phyloP scores from a whole-genome alignment of 352 stramenopile species.

The Thraustotheca clavata region DNA sequence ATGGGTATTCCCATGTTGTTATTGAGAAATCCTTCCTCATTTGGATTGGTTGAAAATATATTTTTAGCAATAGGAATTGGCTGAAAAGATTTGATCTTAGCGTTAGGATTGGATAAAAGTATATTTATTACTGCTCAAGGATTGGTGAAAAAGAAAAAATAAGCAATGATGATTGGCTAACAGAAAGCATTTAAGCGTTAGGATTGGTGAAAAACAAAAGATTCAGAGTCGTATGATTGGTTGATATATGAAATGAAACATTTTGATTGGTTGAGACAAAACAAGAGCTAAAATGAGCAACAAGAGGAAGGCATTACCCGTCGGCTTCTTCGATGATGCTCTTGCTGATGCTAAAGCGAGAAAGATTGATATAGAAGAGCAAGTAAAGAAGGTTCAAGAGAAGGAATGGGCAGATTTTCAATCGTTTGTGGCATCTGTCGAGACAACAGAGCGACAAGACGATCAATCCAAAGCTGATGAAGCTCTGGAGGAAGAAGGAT shows the following conservation, averaged over 20 bases:
- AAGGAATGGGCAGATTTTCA: constrained; percentile 56
- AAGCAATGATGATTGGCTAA: too few relatives aligned
- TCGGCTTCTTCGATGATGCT: constrained; percentile 44
- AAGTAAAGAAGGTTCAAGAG: constrained; percentile 33
- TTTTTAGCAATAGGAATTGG: too few relatives aligned
- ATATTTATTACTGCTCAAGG: too few relatives aligned
- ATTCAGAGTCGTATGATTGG: background rate
- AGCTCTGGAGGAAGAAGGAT: constrained; percentile 32
- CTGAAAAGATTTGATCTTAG: too few relatives aligned
- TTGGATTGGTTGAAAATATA: constrained; percentile 12
- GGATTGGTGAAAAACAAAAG: background rate
- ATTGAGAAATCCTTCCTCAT: background rate
- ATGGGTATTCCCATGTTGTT: too few relatives aligned
- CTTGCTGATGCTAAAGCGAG: constrained; percentile 40
- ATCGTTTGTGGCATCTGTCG: constrained; percentile 46
- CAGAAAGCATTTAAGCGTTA: too few relatives aligned
- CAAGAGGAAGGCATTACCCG: constrained; percentile 26
- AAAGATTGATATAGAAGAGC: constrained; percentile 37
- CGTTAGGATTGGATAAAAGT: too few relatives aligned
- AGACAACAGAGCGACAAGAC: constrained; percentile 34
- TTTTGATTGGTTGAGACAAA: background rate
- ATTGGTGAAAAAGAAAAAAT: too few relatives aligned
- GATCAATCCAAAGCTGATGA: constrained; percentile 32
- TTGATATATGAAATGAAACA: background rate
- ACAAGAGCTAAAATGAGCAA: constrained; percentile 12